phyloP scores from a whole-genome alignment of 306 rosid genomes.

The Inga oerstediana region DNA sequence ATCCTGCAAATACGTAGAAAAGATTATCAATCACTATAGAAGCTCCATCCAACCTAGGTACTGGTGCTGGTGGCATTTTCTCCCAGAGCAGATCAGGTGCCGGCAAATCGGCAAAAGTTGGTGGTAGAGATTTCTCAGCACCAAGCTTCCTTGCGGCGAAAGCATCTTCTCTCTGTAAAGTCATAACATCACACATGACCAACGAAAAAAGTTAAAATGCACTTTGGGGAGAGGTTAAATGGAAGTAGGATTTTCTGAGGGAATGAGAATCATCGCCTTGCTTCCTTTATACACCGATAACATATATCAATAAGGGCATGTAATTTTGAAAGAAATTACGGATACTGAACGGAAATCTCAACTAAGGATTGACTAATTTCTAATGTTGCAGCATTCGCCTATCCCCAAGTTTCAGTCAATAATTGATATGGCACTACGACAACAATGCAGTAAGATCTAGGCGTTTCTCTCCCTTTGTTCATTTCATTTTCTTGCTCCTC shows the following conservation, averaged over 20 bases:
- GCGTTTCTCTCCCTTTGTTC: background rate
- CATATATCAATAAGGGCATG: background rate
- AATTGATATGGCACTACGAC: background rate
- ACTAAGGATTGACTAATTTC: background rate
- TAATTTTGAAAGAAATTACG: background rate
- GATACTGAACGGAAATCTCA: background rate
- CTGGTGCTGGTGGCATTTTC: slow-evolving; percentile 78
- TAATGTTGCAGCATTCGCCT: background rate
- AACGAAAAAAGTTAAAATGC: background rate
- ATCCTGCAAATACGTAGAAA: slow-evolving; percentile 81
- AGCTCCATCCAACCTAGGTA: slow-evolving; percentile 86
- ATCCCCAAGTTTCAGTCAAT: background rate
- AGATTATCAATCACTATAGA: slow-evolving; percentile 69
- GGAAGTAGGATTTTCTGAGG: background rate
- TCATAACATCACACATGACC: background rate
- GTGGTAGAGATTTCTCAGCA: slow-evolving; percentile 49
- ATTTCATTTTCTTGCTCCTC: background rate
- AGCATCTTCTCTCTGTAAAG: slow-evolving; percentile 39
- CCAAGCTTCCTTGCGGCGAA: slow-evolving; percentile 17
- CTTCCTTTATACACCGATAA: background rate
- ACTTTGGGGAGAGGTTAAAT: background rate
- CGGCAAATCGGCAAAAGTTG: slow-evolving; percentile 76
- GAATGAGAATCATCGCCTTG: background rate
- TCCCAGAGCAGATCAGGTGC: slow-evolving; percentile 87
- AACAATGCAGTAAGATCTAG: background rate